Evolutionary conservation across 371 early-diverging fungal genomes (phyloP), one percentile per base, ranked within the genome.

Genomic region (Batrachochytrium dendrobatidis): DNA sequence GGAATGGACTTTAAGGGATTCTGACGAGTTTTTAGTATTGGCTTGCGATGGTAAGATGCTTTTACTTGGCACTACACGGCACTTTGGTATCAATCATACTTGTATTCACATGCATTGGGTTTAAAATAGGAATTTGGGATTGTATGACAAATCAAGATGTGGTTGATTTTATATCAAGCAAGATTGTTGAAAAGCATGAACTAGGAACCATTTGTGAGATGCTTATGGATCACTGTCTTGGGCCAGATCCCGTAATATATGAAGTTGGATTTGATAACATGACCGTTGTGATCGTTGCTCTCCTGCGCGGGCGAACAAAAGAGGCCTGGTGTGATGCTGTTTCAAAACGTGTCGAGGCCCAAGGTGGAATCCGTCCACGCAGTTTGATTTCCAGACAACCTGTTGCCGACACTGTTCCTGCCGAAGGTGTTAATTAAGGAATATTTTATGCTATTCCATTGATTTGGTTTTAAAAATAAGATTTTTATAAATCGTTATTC

Each of bases 211-310:
- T 91, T 49, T 89, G 90, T 75, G 96, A 98, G 76, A 71, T 71
- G 32, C 64, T 94, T 52, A 94, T 95, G 94, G 91, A 92, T 53
- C 68, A 74, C 53, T 96, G 98, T 71, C 76, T 96, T 54, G 94
- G 95, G 30, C 76, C 81, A 30, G 72, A 89, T 59, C 81, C 80
- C 57, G 90, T 87, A 32, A 66, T 86, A 50, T 87, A 88, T 46
- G 92, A 91, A n/a, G 79, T 94, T 26, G 98, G 98, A 12, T 94
- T 94, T 73, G 98, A 98, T 69, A 98, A 98, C 76, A 98, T 98
- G 98, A 93, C 96, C 0, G 88, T 95, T 15, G 74, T 94, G 35
- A 89, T 98, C 45, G 87, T 92, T 3, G 98, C 80, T 0, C 69
- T 95, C 39, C 74, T 95, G 62, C 79, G 86, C 59, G 92, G 90